These are phyloP conservation scores for Lathyrus tuberosus DNA, from an alignment of 306 rosid species.

Conservation along the genomic window DNA sequence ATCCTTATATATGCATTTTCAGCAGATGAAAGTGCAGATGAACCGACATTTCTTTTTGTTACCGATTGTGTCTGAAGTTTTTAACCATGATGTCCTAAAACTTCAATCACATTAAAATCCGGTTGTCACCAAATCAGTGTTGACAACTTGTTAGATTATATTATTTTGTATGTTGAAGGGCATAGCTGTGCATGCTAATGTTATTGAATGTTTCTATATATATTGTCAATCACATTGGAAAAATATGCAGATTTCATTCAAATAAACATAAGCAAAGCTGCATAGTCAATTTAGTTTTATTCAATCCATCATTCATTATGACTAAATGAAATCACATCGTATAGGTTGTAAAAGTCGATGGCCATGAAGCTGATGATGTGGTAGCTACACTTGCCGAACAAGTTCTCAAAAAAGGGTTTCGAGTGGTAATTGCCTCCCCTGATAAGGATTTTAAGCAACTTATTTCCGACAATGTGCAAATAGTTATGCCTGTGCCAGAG, in stretches of 20 bases:
- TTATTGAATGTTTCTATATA: not conserved
- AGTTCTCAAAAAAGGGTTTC: constrained; percentile 62
- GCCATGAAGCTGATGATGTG: constrained; percentile 97
- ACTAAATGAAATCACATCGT: constrained; percentile 32
- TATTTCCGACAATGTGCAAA: constrained; percentile 87
- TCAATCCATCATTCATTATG: constrained; percentile 24
- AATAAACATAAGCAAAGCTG: not conserved
- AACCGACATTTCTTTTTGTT: not conserved
- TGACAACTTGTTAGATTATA: not conserved
- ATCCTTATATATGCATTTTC: no score
- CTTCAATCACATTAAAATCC: not conserved
- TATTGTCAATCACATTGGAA: constrained; percentile 22
- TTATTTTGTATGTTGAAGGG: not conserved
- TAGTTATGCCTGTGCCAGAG: constrained; percentile 86
- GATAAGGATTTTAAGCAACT: constrained; percentile 97
- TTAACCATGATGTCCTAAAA: not conserved
- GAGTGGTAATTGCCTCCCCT: constrained; percentile 87
- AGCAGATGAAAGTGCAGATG: no score
- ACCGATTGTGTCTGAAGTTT: not conserved
- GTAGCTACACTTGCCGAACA: constrained; percentile 82
- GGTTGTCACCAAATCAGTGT: not conserved
- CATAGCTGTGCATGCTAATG: not conserved
- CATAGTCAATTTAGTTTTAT: not conserved
- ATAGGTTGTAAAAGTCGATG: constrained; percentile 68
- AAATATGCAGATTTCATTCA: constrained; percentile 4